Evolutionary conservation across 352 stramenopile species (phyloP).

Genomic region (Phytophthora nicotianae): DNA sequence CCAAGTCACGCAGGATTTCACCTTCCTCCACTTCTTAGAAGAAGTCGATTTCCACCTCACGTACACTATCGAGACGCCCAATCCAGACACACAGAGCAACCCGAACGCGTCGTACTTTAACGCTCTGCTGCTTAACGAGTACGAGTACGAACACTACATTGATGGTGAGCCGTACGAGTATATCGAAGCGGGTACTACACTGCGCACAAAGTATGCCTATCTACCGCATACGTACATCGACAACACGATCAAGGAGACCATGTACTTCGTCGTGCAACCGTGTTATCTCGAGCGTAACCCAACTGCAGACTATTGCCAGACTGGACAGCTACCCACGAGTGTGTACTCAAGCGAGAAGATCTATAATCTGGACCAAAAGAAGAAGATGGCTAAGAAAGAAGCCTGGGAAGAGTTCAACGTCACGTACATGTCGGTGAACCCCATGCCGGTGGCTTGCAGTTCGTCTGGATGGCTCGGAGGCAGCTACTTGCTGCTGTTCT

Average conservation of each 20-base stretch:
- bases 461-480: conserved; percentile 52
- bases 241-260: conserved; percentile 51
- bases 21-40: conserved; percentile 64
- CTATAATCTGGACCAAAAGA: conserved; percentile 45
- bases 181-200: conserved; percentile 38
- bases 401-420: conserved; percentile 29
- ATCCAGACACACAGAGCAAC: conserved; percentile 14
- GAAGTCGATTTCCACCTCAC: conserved; percentile 64
- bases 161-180: conserved; percentile 51
- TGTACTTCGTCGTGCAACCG: conserved; percentile 70
- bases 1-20: conserved; percentile 56
- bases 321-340: conserved; percentile 38
- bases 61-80: conserved; percentile 52
- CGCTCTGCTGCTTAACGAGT: conserved; percentile 57
- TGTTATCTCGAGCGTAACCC: conserved; percentile 46
- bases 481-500: conserved; percentile 60
- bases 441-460: conserved; percentile 60
- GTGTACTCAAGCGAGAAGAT: conserved; percentile 50
- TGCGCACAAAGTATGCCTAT: conserved; percentile 56
- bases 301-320: conserved; percentile 44
- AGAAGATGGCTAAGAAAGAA: conserved; percentile 30
- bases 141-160: conserved; percentile 57
- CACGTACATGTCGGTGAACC: conserved; percentile 58
- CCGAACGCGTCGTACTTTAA: conserved; percentile 48
- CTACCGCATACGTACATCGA: conserved; percentile 53